phyloP scores from a whole-genome alignment of 306 rosid species.

The Acacia crassicarpa region DNA sequence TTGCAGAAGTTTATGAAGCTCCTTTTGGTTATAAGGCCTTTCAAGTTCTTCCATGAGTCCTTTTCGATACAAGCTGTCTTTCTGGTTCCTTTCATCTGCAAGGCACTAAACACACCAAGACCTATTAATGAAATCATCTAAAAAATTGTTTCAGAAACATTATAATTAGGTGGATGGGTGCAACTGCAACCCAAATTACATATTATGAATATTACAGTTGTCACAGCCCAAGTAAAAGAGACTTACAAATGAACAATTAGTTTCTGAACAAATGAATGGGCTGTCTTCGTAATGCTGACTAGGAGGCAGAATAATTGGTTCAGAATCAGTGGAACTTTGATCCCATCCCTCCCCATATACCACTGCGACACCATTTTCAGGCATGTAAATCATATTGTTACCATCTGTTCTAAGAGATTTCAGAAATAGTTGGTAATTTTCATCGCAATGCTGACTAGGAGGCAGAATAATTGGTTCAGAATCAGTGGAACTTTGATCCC shows the following conservation, averaged over 20 bases:
- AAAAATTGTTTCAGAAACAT: conserved; percentile 1
- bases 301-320: conserved; percentile 36
- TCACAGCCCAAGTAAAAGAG: conserved; percentile 8
- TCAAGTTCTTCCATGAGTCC: conserved; percentile 56
- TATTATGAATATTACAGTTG: neutral
- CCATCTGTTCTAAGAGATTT: conserved; percentile 9
- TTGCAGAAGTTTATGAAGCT: conserved; percentile 21
- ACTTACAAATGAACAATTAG: conserved; percentile 42
- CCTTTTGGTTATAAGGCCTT: conserved; percentile 53
- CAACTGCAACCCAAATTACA: neutral
- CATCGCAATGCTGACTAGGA: too few species aligned
- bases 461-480: too few species aligned
- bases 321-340: conserved; percentile 41
- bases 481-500: too few species aligned
- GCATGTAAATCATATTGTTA: conserved; percentile 9
- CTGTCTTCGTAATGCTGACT: conserved; percentile 30
- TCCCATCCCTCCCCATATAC: conserved; percentile 15
- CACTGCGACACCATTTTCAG: conserved; percentile 18
- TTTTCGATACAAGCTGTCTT: conserved; percentile 43
- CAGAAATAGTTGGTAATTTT: conserved; percentile 35
- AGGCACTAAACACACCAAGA: conserved; percentile 32
- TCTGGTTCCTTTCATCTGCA: conserved; percentile 33
- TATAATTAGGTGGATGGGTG: conserved; percentile 10
- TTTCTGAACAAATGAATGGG: conserved; percentile 34
- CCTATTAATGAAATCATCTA: neutral